Percentiles rank a stretch among this genome's conserved stretches.
Conservation (phyloP, 2,329 filamentous ascomycete species). For the Nemania serpens region DNA sequence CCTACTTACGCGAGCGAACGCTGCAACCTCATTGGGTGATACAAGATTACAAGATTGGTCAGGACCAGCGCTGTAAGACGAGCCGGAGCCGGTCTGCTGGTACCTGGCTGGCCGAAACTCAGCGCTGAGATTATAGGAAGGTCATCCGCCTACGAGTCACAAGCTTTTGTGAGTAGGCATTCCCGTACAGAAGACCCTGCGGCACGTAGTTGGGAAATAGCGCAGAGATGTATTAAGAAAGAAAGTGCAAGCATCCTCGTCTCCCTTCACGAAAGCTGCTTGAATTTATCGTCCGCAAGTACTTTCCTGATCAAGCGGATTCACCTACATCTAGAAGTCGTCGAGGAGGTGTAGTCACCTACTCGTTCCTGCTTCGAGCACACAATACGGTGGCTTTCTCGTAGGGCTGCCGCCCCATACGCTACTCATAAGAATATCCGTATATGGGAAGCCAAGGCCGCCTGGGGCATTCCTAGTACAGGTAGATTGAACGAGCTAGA, state of each 20-base stretch:
- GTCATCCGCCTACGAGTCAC: slow-evolving; percentile 12
- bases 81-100: background rate
- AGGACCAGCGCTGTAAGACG: no score
- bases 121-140: slow-evolving; percentile 19
- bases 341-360: slow-evolving; percentile 5
- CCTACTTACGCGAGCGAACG: slow-evolving; percentile 11
- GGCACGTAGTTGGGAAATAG: slow-evolving; percentile 11
- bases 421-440: background rate
- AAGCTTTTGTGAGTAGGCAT: slow-evolving; percentile 3
- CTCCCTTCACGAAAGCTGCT: background rate
- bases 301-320: slow-evolving; percentile 18
- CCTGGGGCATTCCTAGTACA: background rate
- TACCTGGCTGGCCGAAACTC: slow-evolving; percentile 1
- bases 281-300: slow-evolving; percentile 5
- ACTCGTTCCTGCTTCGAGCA: background rate
- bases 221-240: slow-evolving; percentile 2
- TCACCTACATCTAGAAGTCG: background rate
- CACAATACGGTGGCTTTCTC: background rate
- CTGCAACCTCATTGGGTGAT: background rate
- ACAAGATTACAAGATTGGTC: no score
- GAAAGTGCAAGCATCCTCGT: background rate
- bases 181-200: slow-evolving; percentile 4
- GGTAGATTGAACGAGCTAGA: no score
- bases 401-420: background rate
- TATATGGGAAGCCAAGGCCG: background rate